Evolutionary conservation across 1,284 basidiomycete species (phyloP).

Genomic region (Ganoderma multipileum): DNA sequence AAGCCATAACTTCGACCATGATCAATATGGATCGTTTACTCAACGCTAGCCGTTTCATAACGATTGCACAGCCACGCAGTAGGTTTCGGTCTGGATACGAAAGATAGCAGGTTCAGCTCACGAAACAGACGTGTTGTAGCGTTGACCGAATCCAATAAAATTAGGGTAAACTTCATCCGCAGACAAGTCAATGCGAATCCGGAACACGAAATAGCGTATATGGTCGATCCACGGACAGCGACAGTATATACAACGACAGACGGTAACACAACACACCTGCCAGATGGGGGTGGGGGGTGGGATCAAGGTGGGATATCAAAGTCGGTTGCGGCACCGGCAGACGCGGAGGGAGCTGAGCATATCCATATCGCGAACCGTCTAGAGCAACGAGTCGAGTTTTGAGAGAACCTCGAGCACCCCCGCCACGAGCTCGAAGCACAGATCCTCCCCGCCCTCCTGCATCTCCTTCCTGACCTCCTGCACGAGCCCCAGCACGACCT

Average conservation of each 20-base stretch:
- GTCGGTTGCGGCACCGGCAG: background rate
- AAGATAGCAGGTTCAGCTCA: no score
- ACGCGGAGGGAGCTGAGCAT: background rate
- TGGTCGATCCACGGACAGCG: background rate
- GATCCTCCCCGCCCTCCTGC: conserved; percentile 64
- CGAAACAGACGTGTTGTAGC: background rate
- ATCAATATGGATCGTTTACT: no score
- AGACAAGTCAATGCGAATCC: background rate
- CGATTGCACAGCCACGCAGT: no score
- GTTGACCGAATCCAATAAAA: background rate
- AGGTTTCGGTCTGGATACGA: no score
- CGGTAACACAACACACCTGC: background rate
- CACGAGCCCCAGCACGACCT: conserved; percentile 83
- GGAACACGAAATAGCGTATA: background rate
- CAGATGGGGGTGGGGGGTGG: background rate
- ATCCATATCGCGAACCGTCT: conserved; percentile 1
- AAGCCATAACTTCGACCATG: no score
- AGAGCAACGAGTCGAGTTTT: conserved; percentile 84
- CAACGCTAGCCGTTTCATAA: no score
- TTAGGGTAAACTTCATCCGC: background rate
- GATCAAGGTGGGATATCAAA: conserved; percentile 7
- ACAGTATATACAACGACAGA: conserved; percentile 5
- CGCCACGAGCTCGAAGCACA: conserved; percentile 88
- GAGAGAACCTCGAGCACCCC: conserved; percentile 92
- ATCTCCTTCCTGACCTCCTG: conserved; percentile 82